A percentile compares a stretch with the other conserved stretches of the same genome.
These are phyloP conservation scores for Phytophthora multivora DNA, from an alignment of 352 stramenopile species.

Conservation along the genomic window DNA sequence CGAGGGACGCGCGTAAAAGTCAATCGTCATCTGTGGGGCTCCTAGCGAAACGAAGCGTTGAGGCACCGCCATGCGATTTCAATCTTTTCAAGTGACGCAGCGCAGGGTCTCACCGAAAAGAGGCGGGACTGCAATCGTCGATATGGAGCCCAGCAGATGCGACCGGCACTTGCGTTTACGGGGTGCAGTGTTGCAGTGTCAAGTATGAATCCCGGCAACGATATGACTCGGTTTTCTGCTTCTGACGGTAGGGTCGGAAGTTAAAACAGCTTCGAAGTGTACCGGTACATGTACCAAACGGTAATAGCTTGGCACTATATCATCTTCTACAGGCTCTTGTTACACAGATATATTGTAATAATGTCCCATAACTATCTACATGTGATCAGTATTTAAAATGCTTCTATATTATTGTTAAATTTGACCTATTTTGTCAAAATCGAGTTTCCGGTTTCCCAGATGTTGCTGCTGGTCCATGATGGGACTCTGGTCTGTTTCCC, in stretches of 20 bases:
- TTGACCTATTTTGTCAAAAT: conserved; percentile 5
- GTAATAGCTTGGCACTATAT: neutral
- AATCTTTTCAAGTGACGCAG: neutral
- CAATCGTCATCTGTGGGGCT: conserved; percentile 4
- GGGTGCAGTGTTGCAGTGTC: neutral
- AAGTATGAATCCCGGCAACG: too few species aligned
- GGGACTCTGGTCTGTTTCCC: conserved; percentile 7
- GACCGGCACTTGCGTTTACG: neutral
- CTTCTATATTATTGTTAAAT: neutral
- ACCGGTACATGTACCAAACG: too few species aligned
- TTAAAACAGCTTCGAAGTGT: too few species aligned
- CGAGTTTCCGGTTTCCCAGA: conserved; percentile 19
- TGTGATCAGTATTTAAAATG: neutral
- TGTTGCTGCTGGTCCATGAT: conserved; percentile 23
- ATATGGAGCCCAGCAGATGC: conserved; percentile 4
- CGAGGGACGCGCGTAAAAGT: conserved; percentile 1
- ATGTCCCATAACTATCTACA: neutral
- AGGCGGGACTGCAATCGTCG: neutral
- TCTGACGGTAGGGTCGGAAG: too few species aligned
- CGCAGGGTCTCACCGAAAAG: conserved; percentile 8
- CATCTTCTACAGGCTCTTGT: neutral
- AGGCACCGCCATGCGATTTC: conserved; percentile 12
- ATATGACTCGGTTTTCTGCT: too few species aligned
- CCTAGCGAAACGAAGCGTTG: conserved; percentile 15
- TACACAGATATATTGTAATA: neutral